Evolutionary conservation across 2,329 filamentous ascomycete species (phyloP).

Genomic region (Aspergillus neoniger): DNA sequence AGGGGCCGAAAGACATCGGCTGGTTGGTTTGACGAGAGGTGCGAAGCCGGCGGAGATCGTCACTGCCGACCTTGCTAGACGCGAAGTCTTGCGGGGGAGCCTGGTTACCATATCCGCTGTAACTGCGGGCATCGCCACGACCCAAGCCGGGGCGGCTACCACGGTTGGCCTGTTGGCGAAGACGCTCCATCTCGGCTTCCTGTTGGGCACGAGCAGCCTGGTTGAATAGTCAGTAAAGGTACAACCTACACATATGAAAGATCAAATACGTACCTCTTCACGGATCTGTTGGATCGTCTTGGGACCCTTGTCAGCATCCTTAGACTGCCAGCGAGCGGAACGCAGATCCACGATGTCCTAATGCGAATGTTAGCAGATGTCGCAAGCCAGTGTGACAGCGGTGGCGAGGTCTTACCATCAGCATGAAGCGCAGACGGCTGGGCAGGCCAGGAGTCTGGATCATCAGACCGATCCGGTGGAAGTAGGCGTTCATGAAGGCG

Average conservation of each 20-base stretch:
- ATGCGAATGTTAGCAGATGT: background rate
- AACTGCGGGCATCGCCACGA: conserved; percentile 83
- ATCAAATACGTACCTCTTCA: conserved; percentile 61
- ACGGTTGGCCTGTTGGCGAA: conserved; percentile 54
- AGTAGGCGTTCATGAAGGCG: conserved; percentile 90
- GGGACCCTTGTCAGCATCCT: conserved; percentile 89
- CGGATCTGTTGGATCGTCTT: conserved; percentile 95
- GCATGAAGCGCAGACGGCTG: conserved; percentile 92
- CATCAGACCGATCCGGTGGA: conserved; percentile 81
- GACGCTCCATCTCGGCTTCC: conserved; percentile 70
- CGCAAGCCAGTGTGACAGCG: background rate
- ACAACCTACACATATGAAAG: background rate
- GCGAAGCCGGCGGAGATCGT: conserved; percentile 80
- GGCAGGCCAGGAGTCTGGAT: conserved; percentile 76
- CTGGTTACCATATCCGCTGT: conserved; percentile 69
- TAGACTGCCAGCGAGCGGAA: conserved; percentile 74
- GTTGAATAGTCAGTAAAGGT: conserved; percentile 11
- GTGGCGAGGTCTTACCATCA: conserved; percentile 60
- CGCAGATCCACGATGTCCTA: conserved; percentile 84
- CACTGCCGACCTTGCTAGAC: conserved; percentile 82
- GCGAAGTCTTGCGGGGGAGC: conserved; percentile 69
- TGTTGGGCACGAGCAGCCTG: conserved; percentile 73
- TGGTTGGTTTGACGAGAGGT: conserved; percentile 64
- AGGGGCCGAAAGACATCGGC: conserved; percentile 72
- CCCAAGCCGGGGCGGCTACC: conserved; percentile 72